phyloP scores from a whole-genome alignment of 140 eudicot genomes.

The Anethum foeniculum region DNA sequence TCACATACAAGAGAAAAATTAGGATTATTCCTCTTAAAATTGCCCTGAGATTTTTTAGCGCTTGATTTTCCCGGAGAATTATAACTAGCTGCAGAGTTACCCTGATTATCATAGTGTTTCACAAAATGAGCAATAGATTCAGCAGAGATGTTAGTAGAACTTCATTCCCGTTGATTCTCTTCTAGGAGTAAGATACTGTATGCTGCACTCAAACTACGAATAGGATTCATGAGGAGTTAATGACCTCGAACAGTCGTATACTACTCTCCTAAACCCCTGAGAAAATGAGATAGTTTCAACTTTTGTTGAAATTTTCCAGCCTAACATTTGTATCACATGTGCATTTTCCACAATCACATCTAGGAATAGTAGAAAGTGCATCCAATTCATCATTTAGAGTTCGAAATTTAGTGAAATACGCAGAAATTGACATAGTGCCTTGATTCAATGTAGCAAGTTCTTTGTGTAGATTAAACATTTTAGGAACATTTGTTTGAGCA shows the following conservation, averaged over 20 bases:
- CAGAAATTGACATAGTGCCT: too few relatives aligned
- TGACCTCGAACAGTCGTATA: neutral
- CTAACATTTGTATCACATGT: neutral
- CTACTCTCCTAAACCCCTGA: neutral
- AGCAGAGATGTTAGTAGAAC: rapidly evolving
- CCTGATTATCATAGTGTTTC: neutral
- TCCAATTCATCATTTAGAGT: too few relatives aligned
- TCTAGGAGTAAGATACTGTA: neutral
- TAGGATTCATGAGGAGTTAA: neutral
- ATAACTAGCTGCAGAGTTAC: too few relatives aligned
- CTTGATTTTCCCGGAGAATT: too few relatives aligned
- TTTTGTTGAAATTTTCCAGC: neutral
- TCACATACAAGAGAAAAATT: neutral
- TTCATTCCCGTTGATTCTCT: neutral
- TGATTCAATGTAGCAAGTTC: too few relatives aligned
- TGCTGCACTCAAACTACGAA: neutral
- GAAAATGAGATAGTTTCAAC: neutral
- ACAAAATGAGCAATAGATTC: neutral
- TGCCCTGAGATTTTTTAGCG: neutral
- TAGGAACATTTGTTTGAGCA: too few relatives aligned
- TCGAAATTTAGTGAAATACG: too few relatives aligned
- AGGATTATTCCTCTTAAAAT: too few relatives aligned
- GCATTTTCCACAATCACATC: neutral
- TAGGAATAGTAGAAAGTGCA: too few relatives aligned
- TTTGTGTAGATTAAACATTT: too few relatives aligned